phyloP scores from a whole-genome alignment of 169 alveolate genomes.

The Eimeria maxima region DNA sequence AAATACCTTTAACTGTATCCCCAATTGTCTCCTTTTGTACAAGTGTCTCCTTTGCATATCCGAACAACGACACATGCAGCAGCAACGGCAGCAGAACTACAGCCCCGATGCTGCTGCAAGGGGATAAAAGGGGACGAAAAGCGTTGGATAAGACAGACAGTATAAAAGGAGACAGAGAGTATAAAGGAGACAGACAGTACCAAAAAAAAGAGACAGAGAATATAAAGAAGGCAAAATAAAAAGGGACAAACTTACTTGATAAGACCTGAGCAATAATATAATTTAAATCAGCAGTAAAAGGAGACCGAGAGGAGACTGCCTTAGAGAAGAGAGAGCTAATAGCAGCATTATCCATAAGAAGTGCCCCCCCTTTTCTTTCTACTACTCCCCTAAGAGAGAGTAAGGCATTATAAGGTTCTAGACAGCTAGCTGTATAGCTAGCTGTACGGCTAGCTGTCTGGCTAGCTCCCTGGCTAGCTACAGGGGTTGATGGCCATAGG shows the following conservation, averaged over 20 bases:
- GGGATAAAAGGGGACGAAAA: background rate
- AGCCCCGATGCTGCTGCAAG: too few relatives aligned
- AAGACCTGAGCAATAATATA: constrained; percentile 55
- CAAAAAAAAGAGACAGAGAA: background rate
- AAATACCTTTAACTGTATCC: background rate
- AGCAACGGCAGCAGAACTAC: too few relatives aligned
- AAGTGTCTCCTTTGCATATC: too few relatives aligned
- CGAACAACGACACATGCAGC: too few relatives aligned
- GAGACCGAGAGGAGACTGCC: constrained; percentile 20
- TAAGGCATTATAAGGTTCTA: constrained; percentile 77
- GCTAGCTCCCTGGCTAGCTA: background rate
- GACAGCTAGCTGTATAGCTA: constrained; percentile 59
- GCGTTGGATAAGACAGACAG: too few relatives aligned
- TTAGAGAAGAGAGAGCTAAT: background rate
- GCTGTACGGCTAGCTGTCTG: constrained; percentile 30
- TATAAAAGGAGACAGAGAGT: too few relatives aligned
- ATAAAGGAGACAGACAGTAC: background rate
- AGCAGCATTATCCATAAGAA: constrained; percentile 56
- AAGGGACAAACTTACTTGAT: constrained; percentile 22
- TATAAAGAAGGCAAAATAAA: too few relatives aligned
- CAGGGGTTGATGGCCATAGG: constrained; percentile 28
- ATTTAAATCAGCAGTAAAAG: constrained; percentile 26
- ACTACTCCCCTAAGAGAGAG: background rate
- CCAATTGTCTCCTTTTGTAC: too few relatives aligned
- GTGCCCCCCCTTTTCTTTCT: constrained; percentile 58